Percentiles rank a stretch among this genome's conserved stretches.
Conservation (phyloP, 1,139 yeast species). For the Candida dubliniensis region DNA sequence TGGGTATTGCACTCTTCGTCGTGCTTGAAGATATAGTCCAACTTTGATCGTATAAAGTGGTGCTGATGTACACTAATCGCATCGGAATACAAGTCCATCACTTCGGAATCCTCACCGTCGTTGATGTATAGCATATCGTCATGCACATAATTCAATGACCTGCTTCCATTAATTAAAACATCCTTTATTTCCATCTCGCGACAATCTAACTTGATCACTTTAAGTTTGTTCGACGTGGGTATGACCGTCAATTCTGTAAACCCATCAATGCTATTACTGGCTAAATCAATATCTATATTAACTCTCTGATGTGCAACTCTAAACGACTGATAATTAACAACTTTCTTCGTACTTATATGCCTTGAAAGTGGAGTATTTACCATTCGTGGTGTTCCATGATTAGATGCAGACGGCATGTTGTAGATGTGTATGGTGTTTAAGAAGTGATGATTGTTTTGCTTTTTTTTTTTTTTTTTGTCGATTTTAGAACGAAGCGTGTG, state of each 20-base stretch:
- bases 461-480: neutral
- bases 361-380: slow-evolving; percentile 9
- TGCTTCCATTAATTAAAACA: slow-evolving; percentile 57
- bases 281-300: slow-evolving; percentile 63
- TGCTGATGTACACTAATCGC: slow-evolving; percentile 56
- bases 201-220: slow-evolving; percentile 71
- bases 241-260: slow-evolving; percentile 78
- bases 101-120: slow-evolving; percentile 30
- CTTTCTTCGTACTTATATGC: neutral
- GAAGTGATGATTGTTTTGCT: too few relatives aligned
- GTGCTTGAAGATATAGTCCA: slow-evolving; percentile 55
- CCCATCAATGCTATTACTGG: slow-evolving; percentile 57
- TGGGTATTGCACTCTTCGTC: slow-evolving; percentile 52
- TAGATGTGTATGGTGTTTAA: neutral
- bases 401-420: slow-evolving; percentile 7
- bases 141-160: slow-evolving; percentile 37
- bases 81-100: slow-evolving; percentile 45
- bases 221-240: slow-evolving; percentile 64
- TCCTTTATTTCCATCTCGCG: slow-evolving; percentile 69
- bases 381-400: slow-evolving; percentile 9
- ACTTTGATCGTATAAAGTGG: slow-evolving; percentile 63
- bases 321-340: slow-evolving; percentile 36
- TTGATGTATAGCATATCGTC: slow-evolving; percentile 41
- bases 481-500: neutral
- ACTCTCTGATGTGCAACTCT: slow-evolving; percentile 71